phyloP scores from a whole-genome alignment of 495 filamentous ascomycete genomes.

The Penicillium coprophilum region DNA sequence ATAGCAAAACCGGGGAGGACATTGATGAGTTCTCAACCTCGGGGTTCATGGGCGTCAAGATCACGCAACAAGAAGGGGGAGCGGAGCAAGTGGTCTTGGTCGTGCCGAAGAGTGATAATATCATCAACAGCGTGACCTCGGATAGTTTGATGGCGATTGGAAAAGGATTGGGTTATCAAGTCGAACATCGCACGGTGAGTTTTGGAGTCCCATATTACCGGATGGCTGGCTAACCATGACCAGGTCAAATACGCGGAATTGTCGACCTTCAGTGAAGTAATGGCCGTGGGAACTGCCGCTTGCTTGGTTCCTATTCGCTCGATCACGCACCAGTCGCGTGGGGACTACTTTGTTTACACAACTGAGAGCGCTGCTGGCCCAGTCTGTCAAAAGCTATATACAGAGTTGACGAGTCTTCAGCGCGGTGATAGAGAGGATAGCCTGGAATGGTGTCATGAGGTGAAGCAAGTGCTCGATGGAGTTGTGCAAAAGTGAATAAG shows the following conservation, averaged over 20 bases:
- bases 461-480: conserved; percentile 2
- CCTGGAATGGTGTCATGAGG: conserved; percentile 3
- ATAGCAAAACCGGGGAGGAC: too few species aligned
- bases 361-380: not conserved
- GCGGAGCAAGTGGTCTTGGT: conserved; percentile 6
- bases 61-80: too few species aligned
- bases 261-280: conserved; percentile 9
- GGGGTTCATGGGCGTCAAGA: too few species aligned
- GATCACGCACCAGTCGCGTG: conserved; percentile 5
- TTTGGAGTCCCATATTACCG: not conserved
- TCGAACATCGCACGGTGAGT: conserved; percentile 7
- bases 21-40: too few species aligned
- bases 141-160: conserved; percentile 6
- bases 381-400: conserved; percentile 12
- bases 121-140: conserved; percentile 11
- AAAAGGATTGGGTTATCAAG: conserved; percentile 3
- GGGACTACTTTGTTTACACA: conserved; percentile 9
- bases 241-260: conserved; percentile 14
- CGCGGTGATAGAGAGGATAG: conserved; percentile 4
- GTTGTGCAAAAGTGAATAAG: not conserved
- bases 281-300: conserved; percentile 16
- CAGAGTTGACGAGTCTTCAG: conserved; percentile 8
- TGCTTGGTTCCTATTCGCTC: conserved; percentile 10
- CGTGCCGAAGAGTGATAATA: conserved; percentile 8
- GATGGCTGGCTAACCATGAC: too few species aligned